Evolutionary conservation across 805 yeast genomes (phyloP), one percentile per base, ranked within the genome.

Genomic region (Wickerhamiella domercqiae): DNA sequence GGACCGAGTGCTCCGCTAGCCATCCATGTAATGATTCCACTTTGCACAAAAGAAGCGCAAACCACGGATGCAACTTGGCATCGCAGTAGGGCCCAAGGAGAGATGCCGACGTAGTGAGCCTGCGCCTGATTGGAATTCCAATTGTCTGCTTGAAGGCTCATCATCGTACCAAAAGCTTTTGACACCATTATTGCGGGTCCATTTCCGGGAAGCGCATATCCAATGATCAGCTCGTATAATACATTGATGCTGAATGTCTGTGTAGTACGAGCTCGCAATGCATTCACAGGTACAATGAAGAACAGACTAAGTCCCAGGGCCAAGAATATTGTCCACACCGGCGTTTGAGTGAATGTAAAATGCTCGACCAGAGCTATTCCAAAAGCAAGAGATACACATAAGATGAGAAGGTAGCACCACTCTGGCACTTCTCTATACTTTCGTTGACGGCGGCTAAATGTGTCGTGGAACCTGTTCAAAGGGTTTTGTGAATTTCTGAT

Each of bases 381-480:
- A 42, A 65, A 60, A 6, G 53, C 45, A 1, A 71, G 53, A 21
- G 73, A 63, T 6, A 15, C 21, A 14, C 9, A 14, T n/a, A 34
- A 14, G 28, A 32, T 35, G 5, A 32, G 24, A 72, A 51, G 7
- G 61, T 41, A 70, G 79, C 82, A 74, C 75, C 75, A 73, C 43
- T 72, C 77, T 2, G 87, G 86, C 22, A 73, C 79, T 45, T 75
- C 81, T 29, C 65, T 66, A 53, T 78, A 76, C 18, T 54, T 52
- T 6, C 66, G 45, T 76, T 72, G 72, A 67, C 71, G 71, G 35
- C 57, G 59, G 40, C 73, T 65, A 46, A 70, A 76, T 2, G 76
- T 71, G 48, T 74, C 79, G n/a, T 64, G 48, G 42, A 46, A 54
- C 11, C 43, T 48, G 7, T 36, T 31, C 7, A 43, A 37, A n/a